A percentile compares a stretch with the other conserved stretches of the same genome.
phyloP scores from a whole-genome alignment of 495 filamentous ascomycete species.

The Penicillium riverlandense region DNA sequence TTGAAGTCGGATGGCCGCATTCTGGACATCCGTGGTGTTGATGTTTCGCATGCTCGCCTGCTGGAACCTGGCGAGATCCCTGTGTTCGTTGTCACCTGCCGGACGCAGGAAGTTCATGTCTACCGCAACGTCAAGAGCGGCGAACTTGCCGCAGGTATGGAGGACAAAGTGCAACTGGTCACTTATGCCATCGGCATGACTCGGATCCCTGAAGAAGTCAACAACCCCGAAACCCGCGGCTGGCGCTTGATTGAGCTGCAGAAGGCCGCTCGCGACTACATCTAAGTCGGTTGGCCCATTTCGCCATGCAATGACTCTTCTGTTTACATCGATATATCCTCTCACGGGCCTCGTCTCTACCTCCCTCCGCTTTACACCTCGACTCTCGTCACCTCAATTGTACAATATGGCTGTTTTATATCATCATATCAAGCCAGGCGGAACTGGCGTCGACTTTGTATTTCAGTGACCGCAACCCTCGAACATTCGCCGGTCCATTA shows the following conservation, averaged over 20 bases:
- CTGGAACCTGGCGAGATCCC: constrained; percentile 96
- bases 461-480: constrained; percentile 20
- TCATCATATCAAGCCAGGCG: constrained; percentile 27
- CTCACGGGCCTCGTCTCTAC: background rate
- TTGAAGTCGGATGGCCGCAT: constrained; percentile 92
- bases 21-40: constrained; percentile 88
- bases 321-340: constrained; percentile 1
- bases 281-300: constrained; percentile 39
- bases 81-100: constrained; percentile 92
- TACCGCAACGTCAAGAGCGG: constrained; percentile 86
- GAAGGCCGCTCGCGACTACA: constrained; percentile 95
- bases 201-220: constrained; percentile 86
- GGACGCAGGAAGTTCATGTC: constrained; percentile 97
- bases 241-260: constrained; percentile 98
- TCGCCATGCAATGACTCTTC: constrained; percentile 1
- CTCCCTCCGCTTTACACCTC: constrained; percentile 1
- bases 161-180: constrained; percentile 95
- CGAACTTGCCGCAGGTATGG: constrained; percentile 93
- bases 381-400: constrained; percentile 18
- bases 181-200: constrained; percentile 97
- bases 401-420: constrained; percentile 33
- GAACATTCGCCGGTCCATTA: constrained; percentile 12
- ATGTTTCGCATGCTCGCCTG: constrained; percentile 80
- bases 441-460: constrained; percentile 27
- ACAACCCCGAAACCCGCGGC: constrained; percentile 90